Evolutionary conservation across 2,329 filamentous ascomycete genomes (phyloP).

Genomic region (Xylaria sp.): DNA sequence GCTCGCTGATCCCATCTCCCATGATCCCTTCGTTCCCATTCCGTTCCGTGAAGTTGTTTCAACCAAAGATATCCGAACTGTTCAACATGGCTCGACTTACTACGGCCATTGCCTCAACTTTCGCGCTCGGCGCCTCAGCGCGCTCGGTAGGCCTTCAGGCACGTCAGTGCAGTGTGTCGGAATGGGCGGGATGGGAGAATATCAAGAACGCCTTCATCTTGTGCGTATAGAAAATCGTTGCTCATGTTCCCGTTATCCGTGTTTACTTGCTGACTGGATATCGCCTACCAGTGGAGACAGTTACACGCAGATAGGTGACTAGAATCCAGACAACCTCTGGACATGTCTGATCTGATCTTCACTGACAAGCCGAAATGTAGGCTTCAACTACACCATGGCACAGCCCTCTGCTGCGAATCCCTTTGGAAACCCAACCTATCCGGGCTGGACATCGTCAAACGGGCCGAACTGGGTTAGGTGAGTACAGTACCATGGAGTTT

Average conservation of each 20-base stretch:
- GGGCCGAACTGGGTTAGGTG: conserved; percentile 46
- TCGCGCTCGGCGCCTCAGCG: conserved; percentile 13
- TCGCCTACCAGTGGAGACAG: conserved; percentile 30
- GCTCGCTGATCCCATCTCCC: neutral
- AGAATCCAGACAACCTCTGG: conserved; percentile 2
- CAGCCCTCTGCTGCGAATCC: conserved; percentile 52
- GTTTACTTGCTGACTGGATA: conserved; percentile 1
- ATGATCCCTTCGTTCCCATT: neutral
- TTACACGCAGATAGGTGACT: conserved; percentile 30
- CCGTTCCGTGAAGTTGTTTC: neutral
- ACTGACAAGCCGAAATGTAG: conserved; percentile 23
- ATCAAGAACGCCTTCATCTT: conserved; percentile 41
- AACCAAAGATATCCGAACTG: neutral
- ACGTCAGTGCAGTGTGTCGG: neutral
- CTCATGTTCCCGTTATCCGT: neutral
- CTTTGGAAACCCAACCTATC: conserved; percentile 56
- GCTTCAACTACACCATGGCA: conserved; percentile 48
- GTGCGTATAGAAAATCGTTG: conserved; percentile 29
- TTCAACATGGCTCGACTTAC: conserved; percentile 6
- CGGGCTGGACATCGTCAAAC: conserved; percentile 44
- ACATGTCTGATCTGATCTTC: conserved; percentile 1
- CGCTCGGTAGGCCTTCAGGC: neutral
- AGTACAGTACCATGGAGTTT: conserved; percentile 7
- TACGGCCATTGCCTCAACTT: conserved; percentile 3
- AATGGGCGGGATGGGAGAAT: conserved; percentile 34